Evolutionary conservation across 2,329 filamentous ascomycete species (phyloP).

Genomic region (Colletotrichum lindemuthianum): DNA sequence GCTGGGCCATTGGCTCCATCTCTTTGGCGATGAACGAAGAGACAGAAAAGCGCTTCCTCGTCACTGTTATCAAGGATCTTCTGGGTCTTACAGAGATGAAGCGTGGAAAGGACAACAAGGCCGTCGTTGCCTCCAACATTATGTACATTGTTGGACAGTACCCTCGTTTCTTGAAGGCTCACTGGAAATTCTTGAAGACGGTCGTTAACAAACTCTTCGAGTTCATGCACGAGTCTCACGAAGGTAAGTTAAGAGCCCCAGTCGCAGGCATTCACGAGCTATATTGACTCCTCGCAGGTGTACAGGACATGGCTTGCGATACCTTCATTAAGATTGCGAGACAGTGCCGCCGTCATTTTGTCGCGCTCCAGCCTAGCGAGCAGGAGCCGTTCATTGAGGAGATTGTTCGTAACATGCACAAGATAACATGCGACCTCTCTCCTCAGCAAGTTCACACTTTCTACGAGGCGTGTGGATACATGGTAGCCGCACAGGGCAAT

Average conservation of each 20-base stretch:
- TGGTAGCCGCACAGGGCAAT: conserved; percentile 98
- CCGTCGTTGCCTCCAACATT: conserved; percentile 98
- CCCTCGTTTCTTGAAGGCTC: conserved; percentile 95
- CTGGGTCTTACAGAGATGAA: conserved; percentile 99
- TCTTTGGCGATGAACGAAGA: conserved; percentile 99
- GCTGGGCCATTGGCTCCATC: conserved; percentile 99
- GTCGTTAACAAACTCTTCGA: conserved; percentile 99
- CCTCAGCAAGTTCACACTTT: conserved; percentile 99
- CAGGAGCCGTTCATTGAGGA: conserved; percentile 97
- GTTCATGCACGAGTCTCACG: conserved; percentile 99
- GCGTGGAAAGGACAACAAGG: conserved; percentile 99
- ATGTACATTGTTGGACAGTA: conserved; percentile 99
- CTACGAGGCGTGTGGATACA: conserved; percentile 98
- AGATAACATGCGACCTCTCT: conserved; percentile 93
- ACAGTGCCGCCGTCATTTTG: conserved; percentile 97
- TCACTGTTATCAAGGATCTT: conserved; percentile 98
- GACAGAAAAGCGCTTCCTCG: conserved; percentile 97
- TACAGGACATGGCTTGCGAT: conserved; percentile 99
- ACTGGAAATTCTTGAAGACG: conserved; percentile 99
- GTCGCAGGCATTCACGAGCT: too few species aligned
- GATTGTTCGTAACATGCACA: conserved; percentile 93
- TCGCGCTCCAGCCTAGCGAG: conserved; percentile 93
- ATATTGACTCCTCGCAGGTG: conserved; percentile 62
- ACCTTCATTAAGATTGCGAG: conserved; percentile 99
- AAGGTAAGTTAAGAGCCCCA: conserved; percentile 67